These are phyloP conservation scores for Ophiostoma triangulosporum DNA, from an alignment of 2,329 filamentous ascomycete genomes.

Conservation along the genomic window DNA sequence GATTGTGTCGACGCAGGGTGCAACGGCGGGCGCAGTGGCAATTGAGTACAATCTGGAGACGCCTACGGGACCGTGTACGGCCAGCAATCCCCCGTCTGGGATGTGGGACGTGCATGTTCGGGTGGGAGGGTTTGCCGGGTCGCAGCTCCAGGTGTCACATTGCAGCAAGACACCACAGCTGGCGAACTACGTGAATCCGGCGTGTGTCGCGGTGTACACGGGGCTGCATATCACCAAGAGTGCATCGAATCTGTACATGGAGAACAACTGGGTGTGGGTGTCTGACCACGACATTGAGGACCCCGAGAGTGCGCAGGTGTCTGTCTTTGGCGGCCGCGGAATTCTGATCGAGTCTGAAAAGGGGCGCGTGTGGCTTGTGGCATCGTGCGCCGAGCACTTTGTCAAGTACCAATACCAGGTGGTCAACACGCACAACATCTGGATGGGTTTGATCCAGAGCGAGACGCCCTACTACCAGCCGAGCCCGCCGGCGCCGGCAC, in stretches of 20 bases:
- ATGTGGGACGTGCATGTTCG: slow-evolving; percentile 68
- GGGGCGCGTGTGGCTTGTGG: slow-evolving; percentile 41
- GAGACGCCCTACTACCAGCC: slow-evolving; percentile 57
- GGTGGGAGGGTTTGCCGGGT: slow-evolving; percentile 58
- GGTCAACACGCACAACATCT: slow-evolving; percentile 40
- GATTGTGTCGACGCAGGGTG: slow-evolving; percentile 54
- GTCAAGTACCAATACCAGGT: slow-evolving; percentile 52
- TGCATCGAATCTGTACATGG: slow-evolving; percentile 28
- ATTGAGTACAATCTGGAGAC: slow-evolving; percentile 60
- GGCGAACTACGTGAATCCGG: slow-evolving; percentile 18
- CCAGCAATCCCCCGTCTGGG: slow-evolving; percentile 27
- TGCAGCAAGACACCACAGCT: slow-evolving; percentile 43
- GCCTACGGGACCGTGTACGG: slow-evolving; percentile 15
- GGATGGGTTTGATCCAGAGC: slow-evolving; percentile 48
- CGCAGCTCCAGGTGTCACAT: slow-evolving; percentile 50
- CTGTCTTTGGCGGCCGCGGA: slow-evolving; percentile 21
- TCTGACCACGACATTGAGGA: slow-evolving; percentile 39
- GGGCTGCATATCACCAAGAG: slow-evolving; percentile 28
- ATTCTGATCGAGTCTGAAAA: slow-evolving; percentile 24
- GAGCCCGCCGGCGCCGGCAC: slow-evolving; percentile 37
- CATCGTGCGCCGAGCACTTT: slow-evolving; percentile 46
- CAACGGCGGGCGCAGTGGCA: slow-evolving; percentile 53
- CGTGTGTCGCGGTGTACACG: slow-evolving; percentile 26
- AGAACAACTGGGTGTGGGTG: slow-evolving; percentile 38
- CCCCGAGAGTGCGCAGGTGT: slow-evolving; percentile 18